These are phyloP conservation scores for Cyberlindnera euphorbiiphila DNA, from an alignment of 805 yeast genomes.

Conservation along the genomic window DNA sequence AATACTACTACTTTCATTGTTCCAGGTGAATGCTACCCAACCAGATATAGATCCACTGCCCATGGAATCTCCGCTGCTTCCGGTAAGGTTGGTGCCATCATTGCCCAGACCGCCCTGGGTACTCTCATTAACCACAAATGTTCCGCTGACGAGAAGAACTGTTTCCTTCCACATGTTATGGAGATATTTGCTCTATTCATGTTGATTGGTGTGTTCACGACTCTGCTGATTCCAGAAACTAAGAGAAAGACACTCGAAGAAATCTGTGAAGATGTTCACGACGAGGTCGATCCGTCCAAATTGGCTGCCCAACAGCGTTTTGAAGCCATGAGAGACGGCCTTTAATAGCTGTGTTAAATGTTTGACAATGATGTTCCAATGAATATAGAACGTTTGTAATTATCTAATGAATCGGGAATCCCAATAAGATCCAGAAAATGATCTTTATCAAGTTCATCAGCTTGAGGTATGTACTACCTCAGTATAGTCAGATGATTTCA, in stretches of 20 bases:
- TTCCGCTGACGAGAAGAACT: slow-evolving; percentile 48
- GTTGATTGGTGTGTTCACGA: slow-evolving; percentile 68
- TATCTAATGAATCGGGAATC: too few relatives aligned
- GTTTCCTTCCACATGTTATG: slow-evolving; percentile 91
- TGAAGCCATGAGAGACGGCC: slow-evolving; percentile 21
- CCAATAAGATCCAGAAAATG: too few relatives aligned
- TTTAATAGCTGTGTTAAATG: too few relatives aligned
- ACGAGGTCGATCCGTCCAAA: slow-evolving; percentile 59
- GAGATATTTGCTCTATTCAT: slow-evolving; percentile 90
- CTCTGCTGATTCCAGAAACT: slow-evolving; percentile 82
- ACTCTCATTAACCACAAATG: slow-evolving; percentile 78
- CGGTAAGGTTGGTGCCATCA: slow-evolving; percentile 90
- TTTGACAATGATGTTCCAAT: too few relatives aligned
- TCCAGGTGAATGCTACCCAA: slow-evolving; percentile 92
- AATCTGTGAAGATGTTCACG: slow-evolving; percentile 76
- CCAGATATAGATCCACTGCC: slow-evolving; percentile 93
- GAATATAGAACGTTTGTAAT: too few relatives aligned
- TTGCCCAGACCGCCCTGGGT: slow-evolving; percentile 86
- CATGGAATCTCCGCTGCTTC: slow-evolving; percentile 92
- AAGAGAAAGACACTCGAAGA: slow-evolving; percentile 88
- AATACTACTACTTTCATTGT: slow-evolving; percentile 86
- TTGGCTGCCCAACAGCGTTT: slow-evolving; percentile 12
- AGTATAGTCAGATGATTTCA: too few relatives aligned
- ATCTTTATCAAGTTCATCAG: too few relatives aligned
- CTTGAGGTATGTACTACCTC: too few relatives aligned